Percentiles rank a stretch among this genome's conserved stretches.
phyloP scores from a whole-genome alignment of 1,284 basidiomycete genomes.

The Pseudomicrostroma phylloplanum region DNA sequence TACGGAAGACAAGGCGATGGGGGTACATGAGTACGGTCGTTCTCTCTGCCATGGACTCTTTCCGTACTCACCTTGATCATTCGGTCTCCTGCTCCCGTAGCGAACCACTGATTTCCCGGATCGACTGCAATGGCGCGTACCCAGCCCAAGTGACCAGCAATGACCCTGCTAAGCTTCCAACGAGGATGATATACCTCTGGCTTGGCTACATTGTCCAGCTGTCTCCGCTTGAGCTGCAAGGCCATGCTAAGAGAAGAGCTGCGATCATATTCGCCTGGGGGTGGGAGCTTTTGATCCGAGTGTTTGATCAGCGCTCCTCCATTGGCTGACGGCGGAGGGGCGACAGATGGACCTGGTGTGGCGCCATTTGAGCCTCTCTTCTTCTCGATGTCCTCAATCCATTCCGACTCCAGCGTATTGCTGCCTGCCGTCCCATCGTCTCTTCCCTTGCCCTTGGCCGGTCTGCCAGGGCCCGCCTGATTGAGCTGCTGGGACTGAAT shows the following conservation, averaged over 20 bases:
- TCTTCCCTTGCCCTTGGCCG: conserved; percentile 11
- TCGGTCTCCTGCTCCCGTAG: conserved; percentile 91
- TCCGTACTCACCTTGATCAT: conserved; percentile 66
- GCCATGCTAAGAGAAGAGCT: conserved; percentile 33
- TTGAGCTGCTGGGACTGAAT: conserved; percentile 71
- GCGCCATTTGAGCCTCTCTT: conserved; percentile 16
- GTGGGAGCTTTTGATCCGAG: conserved; percentile 21
- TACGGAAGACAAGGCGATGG: not conserved
- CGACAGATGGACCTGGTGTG: conserved; percentile 13
- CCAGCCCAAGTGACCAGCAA: conserved; percentile 97
- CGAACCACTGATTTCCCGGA: conserved; percentile 97
- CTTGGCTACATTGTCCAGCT: conserved; percentile 77
- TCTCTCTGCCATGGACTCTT: not conserved
- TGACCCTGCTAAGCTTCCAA: conserved; percentile 90
- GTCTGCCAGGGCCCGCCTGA: conserved; percentile 57
- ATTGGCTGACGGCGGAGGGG: not conserved
- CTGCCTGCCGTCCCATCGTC: conserved; percentile 9
- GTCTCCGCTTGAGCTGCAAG: conserved; percentile 37
- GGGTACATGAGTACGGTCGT: not conserved
- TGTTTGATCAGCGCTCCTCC: conserved; percentile 16
- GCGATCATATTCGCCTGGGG: conserved; percentile 15
- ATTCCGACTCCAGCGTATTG: conserved; percentile 17
- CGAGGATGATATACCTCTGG: conserved; percentile 72
- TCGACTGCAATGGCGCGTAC: conserved; percentile 93
- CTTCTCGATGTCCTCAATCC: conserved; percentile 13